These are phyloP conservation scores for Acephala macrosclerotiorum DNA, from an alignment of 2,329 filamentous ascomycete species.

Conservation along the genomic window DNA sequence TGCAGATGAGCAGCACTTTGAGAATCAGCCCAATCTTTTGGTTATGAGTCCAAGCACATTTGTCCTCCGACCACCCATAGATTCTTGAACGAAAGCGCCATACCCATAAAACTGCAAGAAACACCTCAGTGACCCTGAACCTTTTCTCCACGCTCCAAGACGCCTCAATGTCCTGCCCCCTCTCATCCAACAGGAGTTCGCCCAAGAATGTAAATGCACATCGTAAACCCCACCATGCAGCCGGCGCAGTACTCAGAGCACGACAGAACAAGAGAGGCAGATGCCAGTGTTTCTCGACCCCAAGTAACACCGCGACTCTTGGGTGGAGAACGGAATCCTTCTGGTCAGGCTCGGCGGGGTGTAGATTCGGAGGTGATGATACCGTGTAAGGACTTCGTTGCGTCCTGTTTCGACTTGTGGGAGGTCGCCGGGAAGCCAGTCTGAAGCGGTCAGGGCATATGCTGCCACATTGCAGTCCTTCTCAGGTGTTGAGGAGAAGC, in stretches of 20 bases:
- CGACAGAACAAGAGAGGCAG: conserved; percentile 75
- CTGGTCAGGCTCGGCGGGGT: conserved; percentile 37
- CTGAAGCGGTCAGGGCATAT: conserved; percentile 43
- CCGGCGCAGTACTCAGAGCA: conserved; percentile 74
- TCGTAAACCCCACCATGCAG: conserved; percentile 74
- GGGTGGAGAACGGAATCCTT: conserved; percentile 67
- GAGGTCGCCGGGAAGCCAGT: conserved; percentile 42
- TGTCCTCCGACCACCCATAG: neutral
- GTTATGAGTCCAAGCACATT: neutral
- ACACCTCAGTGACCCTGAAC: conserved; percentile 70
- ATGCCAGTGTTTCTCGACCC: conserved; percentile 76
- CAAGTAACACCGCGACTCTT: conserved; percentile 79
- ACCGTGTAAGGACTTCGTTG: conserved; percentile 14
- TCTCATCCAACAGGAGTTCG: conserved; percentile 61
- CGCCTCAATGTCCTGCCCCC: conserved; percentile 46
- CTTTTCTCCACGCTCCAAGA: conserved; percentile 55
- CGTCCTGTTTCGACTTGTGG: conserved; percentile 15
- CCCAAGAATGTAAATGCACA: conserved; percentile 73
- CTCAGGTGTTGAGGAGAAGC: conserved; percentile 15
- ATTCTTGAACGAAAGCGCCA: conserved; percentile 38
- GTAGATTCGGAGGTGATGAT: conserved; percentile 35
- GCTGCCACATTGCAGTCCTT: conserved; percentile 46
- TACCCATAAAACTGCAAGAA: conserved; percentile 78
- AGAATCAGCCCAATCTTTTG: conserved; percentile 27
- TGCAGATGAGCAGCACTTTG: conserved; percentile 75